Conservation (phyloP, 2,329 filamentous ascomycete genomes). For the Pochonia chlamydosporia region DNA sequence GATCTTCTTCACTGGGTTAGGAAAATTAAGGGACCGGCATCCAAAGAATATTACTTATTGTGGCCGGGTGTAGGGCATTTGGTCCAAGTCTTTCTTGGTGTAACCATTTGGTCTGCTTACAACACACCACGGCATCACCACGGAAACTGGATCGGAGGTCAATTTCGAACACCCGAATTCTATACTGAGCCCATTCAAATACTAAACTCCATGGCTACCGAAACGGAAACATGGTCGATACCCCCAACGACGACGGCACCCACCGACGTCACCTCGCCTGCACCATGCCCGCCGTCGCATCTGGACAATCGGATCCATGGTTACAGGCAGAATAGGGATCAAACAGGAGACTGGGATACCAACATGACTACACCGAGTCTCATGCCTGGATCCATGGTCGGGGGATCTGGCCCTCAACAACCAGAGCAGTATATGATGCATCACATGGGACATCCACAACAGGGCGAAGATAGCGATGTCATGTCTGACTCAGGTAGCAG, state of each 20-base stretch:
- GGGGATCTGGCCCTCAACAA: neutral
- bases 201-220: constrained; percentile 20
- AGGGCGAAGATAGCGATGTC: constrained; percentile 7
- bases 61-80: no score
- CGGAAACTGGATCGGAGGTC: no score
- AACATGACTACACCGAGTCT: constrained; percentile 15
- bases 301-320: constrained; percentile 13
- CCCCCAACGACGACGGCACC: constrained; percentile 26
- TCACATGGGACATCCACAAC: neutral
- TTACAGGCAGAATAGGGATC: constrained; percentile 11
- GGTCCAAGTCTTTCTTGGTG: no score
- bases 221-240: constrained; percentile 26
- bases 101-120: no score
- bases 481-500: constrained; percentile 11
- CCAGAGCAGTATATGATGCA: constrained; percentile 3
- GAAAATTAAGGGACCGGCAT: no score
- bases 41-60: no score
- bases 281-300: constrained; percentile 15
- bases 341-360: constrained; percentile 24
- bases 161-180: neutral
- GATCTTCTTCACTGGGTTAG: no score
- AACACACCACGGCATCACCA: no score
- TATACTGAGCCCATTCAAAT: neutral
- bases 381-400: constrained; percentile 1
- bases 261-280: constrained; percentile 21